phyloP scores from a whole-genome alignment of 345 rosid species.

The Iberis pinnata region DNA sequence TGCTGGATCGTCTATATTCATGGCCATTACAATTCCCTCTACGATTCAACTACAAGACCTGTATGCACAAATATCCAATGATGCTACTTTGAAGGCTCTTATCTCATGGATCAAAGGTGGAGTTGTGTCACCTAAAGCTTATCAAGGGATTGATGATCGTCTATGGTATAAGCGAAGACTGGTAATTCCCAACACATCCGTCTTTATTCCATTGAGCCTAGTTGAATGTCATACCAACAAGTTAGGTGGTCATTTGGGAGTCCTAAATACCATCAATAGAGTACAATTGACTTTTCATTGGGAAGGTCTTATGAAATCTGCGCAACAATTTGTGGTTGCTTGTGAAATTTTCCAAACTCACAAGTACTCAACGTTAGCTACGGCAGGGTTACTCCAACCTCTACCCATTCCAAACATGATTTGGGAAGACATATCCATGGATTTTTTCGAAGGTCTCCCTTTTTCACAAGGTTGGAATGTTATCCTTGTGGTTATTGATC shows the following conservation, averaged over 20 bases:
- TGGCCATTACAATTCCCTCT: not conserved
- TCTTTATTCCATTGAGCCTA: no score
- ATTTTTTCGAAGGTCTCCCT: not conserved
- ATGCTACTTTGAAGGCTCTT: no score
- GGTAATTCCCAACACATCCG: no score
- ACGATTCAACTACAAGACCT: no score
- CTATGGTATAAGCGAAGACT: no score
- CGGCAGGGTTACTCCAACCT: not conserved
- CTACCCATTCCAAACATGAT: not conserved
- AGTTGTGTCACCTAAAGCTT: no score
- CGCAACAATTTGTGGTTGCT: not conserved
- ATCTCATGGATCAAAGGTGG: no score
- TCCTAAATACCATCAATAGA: no score
- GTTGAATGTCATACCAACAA: no score
- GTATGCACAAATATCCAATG: no score
- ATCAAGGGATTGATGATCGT: no score
- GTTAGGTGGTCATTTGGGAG: no score
- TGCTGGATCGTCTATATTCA: not conserved
- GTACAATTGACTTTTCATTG: not conserved
- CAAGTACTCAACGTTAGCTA: not conserved
- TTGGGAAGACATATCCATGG: not conserved
- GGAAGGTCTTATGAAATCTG: not conserved
- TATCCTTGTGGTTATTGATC: not conserved
- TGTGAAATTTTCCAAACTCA: not conserved
- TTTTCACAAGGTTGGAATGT: not conserved